A percentile compares a stretch with the other conserved stretches of the same genome.
Conservation (phyloP, 1,284 basidiomycete species). For the Ganoderma lucidum region DNA sequence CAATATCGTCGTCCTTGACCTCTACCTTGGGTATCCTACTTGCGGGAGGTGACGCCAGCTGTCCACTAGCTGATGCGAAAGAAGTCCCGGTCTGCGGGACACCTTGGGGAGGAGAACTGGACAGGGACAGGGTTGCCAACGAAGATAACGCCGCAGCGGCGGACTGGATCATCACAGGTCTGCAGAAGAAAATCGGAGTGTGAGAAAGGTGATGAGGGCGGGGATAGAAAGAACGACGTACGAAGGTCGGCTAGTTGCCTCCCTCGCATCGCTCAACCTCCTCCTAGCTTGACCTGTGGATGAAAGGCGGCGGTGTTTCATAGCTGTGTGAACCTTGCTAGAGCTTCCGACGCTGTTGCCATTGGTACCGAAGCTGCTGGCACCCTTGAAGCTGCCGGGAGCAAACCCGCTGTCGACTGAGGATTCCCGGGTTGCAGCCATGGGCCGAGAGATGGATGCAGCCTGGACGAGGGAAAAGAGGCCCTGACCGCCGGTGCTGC, state of each 20-base stretch:
- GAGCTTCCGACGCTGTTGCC: constrained; percentile 33
- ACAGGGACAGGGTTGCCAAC: constrained; percentile 58
- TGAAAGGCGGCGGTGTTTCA: constrained; percentile 69
- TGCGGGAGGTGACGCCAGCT: constrained; percentile 22
- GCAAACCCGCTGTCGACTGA: constrained; percentile 36
- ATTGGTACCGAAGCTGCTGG: constrained; percentile 38
- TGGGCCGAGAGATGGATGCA: constrained; percentile 58
- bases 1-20: constrained; percentile 36
- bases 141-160: constrained; percentile 56
- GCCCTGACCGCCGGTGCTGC: constrained; percentile 44
- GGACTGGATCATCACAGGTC: constrained; percentile 52
- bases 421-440: constrained; percentile 46
- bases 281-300: constrained; percentile 73
- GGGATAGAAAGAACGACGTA: constrained; percentile 50
- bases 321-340: constrained; percentile 40
- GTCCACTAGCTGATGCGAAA: constrained; percentile 38
- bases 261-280: constrained; percentile 77
- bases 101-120: constrained; percentile 52
- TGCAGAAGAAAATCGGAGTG: constrained; percentile 35
- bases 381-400: constrained; percentile 42
- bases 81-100: constrained; percentile 37
- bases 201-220: constrained; percentile 14
- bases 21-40: constrained; percentile 35
- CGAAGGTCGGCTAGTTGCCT: constrained; percentile 75
- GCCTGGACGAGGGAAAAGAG: constrained; percentile 73